A percentile compares a stretch with the other conserved stretches of the same genome.
phyloP scores from a whole-genome alignment of 805 yeast species.

The Metschnikowia kunwiensis region DNA sequence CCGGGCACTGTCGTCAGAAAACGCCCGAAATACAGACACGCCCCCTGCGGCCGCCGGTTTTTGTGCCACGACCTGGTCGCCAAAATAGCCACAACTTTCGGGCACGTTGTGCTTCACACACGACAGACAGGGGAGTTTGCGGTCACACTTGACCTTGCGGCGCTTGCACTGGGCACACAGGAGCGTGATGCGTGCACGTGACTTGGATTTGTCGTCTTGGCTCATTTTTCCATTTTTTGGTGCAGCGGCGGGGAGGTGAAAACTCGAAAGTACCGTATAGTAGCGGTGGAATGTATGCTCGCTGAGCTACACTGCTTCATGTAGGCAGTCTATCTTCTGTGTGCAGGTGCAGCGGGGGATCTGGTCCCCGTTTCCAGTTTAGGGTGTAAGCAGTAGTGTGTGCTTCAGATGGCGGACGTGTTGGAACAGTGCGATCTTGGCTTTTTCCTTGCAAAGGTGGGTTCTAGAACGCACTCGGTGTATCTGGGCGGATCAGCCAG shows the following conservation, averaged over 20 bases:
- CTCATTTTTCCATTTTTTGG: conserved; percentile 4
- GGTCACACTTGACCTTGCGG: conserved; percentile 39
- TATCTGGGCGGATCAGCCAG: too few species aligned
- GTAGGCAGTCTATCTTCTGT: too few species aligned
- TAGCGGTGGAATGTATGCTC: too few species aligned
- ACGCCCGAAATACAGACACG: conserved; percentile 5
- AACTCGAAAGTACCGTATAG: not conserved
- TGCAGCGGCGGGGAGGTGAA: too few species aligned
- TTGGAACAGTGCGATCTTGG: too few species aligned
- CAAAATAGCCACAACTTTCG: conserved; percentile 26
- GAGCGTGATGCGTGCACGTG: conserved; percentile 21
- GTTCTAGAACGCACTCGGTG: too few species aligned
- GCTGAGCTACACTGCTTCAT: too few species aligned
- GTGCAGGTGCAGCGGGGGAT: too few species aligned
- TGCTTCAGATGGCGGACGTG: too few species aligned
- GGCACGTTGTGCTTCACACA: conserved; percentile 28
- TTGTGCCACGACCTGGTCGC: conserved; percentile 11
- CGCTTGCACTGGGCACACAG: conserved; percentile 36
- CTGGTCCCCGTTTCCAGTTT: too few species aligned
- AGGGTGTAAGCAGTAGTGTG: too few species aligned
- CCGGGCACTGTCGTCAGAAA: conserved; percentile 2
- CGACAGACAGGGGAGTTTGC: conserved; percentile 33
- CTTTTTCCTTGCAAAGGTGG: too few species aligned
- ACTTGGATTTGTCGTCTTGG: not conserved
- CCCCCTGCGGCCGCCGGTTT: not conserved